A percentile compares a stretch with the other conserved stretches of the same genome.
Conservation (phyloP, 2,329 filamentous ascomycete genomes). For the Acrocalymma vagum region DNA sequence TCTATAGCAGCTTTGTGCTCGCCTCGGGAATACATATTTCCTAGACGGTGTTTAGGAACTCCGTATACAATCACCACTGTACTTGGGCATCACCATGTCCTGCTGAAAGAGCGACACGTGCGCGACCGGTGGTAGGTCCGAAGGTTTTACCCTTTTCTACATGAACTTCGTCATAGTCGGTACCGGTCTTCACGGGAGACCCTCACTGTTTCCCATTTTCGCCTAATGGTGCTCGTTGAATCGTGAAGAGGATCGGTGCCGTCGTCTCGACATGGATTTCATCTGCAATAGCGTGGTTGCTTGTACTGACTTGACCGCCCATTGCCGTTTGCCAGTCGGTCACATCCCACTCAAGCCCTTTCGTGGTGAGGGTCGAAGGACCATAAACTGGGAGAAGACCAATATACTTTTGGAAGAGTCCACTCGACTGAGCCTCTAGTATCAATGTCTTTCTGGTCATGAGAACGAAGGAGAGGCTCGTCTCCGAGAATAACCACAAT, state of each 20-base stretch:
- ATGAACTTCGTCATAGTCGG: too few relatives aligned
- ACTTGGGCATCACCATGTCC: too few relatives aligned
- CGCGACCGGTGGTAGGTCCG: too few relatives aligned
- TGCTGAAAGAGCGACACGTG: too few relatives aligned
- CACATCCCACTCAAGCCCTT: conserved; percentile 92
- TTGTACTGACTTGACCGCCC: conserved; percentile 59
- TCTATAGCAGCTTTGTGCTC: too few relatives aligned
- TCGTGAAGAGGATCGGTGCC: conserved; percentile 57
- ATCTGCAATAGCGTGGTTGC: conserved; percentile 56
- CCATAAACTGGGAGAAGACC: conserved; percentile 87
- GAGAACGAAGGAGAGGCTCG: conserved; percentile 85
- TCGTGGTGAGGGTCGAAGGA: conserved; percentile 79
- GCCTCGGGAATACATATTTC: too few relatives aligned
- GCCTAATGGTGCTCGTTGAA: conserved; percentile 44
- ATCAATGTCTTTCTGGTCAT: conserved; percentile 73
- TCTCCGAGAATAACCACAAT: conserved; percentile 82
- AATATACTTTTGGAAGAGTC: conserved; percentile 76
- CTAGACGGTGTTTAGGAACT: too few relatives aligned
- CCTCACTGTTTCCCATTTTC: neutral
- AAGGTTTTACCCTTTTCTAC: too few relatives aligned
- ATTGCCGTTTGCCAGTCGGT: conserved; percentile 73
- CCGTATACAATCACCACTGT: too few relatives aligned
- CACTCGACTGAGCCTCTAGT: conserved; percentile 61
- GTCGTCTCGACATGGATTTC: conserved; percentile 50
- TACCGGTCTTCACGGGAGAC: too few relatives aligned